phyloP scores from a whole-genome alignment of 768 basidiomycete genomes.

The Lactarius vividus region DNA sequence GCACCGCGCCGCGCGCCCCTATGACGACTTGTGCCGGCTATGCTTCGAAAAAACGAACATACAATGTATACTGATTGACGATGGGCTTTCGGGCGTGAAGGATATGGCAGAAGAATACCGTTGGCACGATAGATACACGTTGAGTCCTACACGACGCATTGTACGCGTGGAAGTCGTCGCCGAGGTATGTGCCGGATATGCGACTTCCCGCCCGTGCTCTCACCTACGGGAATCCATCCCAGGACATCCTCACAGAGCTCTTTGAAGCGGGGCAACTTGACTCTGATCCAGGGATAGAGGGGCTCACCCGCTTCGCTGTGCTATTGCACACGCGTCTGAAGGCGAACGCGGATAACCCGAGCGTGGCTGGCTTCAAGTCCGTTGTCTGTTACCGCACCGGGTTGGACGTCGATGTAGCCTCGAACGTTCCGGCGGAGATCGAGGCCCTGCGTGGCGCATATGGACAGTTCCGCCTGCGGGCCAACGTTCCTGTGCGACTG shows the following conservation, averaged over 20 bases:
- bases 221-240: constrained; percentile 7
- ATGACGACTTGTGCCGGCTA: constrained; percentile 53
- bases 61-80: constrained; percentile 69
- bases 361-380: constrained; percentile 72
- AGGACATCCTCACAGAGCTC: constrained; percentile 32
- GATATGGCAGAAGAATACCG: constrained; percentile 47
- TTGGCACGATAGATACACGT: constrained; percentile 65
- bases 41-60: constrained; percentile 59
- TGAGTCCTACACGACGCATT: constrained; percentile 53
- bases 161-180: constrained; percentile 68
- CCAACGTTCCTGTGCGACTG: constrained; percentile 45
- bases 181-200: constrained; percentile 46
- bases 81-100: constrained; percentile 54
- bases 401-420: constrained; percentile 46
- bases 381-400: constrained; percentile 78
- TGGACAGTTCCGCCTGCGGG: constrained; percentile 33
- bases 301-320: constrained; percentile 20
- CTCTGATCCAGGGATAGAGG: constrained; percentile 8
- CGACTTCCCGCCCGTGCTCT: not conserved
- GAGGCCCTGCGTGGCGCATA: not conserved
- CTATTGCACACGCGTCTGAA: constrained; percentile 45
- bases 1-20: constrained; percentile 43
- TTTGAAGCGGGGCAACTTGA: constrained; percentile 21
- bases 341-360: constrained; percentile 40
- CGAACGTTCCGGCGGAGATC: constrained; percentile 28